Evolutionary conservation across 1,284 basidiomycete species (phyloP).

Genomic region (Gomphus bonarii): DNA sequence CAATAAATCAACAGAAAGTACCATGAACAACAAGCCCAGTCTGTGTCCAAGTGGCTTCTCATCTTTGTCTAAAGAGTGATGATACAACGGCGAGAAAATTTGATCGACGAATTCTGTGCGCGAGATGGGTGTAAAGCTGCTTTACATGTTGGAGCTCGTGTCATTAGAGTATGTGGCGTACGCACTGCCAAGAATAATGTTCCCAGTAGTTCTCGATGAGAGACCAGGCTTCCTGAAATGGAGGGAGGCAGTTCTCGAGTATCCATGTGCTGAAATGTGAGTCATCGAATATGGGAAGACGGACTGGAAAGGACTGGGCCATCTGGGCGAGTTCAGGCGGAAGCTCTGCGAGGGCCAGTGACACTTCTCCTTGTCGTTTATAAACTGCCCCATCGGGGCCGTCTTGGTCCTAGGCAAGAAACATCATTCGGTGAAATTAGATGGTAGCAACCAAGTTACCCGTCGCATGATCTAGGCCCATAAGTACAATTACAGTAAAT

Average conservation of each 20-base stretch:
- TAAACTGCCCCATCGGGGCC: not conserved
- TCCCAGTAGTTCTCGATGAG: slow-evolving; percentile 10
- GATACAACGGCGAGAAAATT: slow-evolving; percentile 8
- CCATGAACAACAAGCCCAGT: slow-evolving; percentile 6
- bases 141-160: too few relatives aligned
- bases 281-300: not conserved
- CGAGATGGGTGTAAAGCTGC: slow-evolving; percentile 6
- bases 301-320: slow-evolving; percentile 7
- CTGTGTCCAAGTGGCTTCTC: slow-evolving; percentile 5
- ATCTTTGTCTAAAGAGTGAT: not conserved
- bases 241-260: slow-evolving; percentile 7
- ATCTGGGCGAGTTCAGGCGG: slow-evolving; percentile 2
- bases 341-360: slow-evolving; percentile 1
- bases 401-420: not conserved
- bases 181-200: slow-evolving; percentile 11
- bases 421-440: not conserved
- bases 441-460: not conserved
- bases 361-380: not conserved
- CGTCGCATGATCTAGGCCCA: slow-evolving; percentile 1
- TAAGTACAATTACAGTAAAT: not conserved
- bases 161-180: not conserved
- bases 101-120: slow-evolving; percentile 1
- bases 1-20: not conserved
- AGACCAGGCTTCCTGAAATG: slow-evolving; percentile 9
- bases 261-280: slow-evolving; percentile 1